Conservation (phyloP, 2,329 filamentous ascomycete species). For the Botrytis byssoidea region DNA sequence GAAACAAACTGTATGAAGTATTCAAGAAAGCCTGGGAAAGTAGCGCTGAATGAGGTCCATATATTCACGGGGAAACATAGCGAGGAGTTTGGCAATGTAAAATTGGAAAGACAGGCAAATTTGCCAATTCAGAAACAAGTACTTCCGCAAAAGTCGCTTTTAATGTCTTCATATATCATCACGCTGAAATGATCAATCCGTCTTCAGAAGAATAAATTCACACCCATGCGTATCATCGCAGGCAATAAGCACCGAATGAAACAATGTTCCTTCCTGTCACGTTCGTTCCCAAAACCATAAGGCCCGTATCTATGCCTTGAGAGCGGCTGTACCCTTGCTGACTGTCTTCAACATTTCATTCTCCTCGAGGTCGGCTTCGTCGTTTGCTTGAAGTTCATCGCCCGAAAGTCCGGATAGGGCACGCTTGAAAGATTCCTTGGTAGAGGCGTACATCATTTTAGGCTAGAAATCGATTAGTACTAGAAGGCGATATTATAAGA, state of each 20-base stretch:
- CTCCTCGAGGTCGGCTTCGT: slow-evolving; percentile 78
- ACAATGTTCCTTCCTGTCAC: slow-evolving; percentile 21
- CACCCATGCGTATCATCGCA: slow-evolving; percentile 22
- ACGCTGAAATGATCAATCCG: slow-evolving; percentile 21
- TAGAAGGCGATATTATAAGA: neutral
- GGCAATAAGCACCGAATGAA: slow-evolving; percentile 37
- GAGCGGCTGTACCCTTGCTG: slow-evolving; percentile 50
- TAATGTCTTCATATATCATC: slow-evolving; percentile 23
- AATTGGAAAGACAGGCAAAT: slow-evolving; percentile 16
- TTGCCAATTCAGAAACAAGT: slow-evolving; percentile 10
- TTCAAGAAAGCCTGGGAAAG: slow-evolving; percentile 63
- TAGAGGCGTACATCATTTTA: slow-evolving; percentile 89
- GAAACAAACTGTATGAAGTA: slow-evolving; percentile 60
- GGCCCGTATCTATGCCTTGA: slow-evolving; percentile 11
- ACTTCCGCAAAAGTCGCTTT: slow-evolving; percentile 21
- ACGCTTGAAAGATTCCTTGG: slow-evolving; percentile 83
- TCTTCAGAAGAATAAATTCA: slow-evolving; percentile 21
- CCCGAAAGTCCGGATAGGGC: slow-evolving; percentile 70
- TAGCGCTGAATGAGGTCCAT: slow-evolving; percentile 20
- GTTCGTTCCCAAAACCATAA: slow-evolving; percentile 17
- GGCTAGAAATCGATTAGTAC: slow-evolving; percentile 48
- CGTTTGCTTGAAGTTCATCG: slow-evolving; percentile 77
- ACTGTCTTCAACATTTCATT: slow-evolving; percentile 66
- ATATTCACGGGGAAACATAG: slow-evolving; percentile 22
- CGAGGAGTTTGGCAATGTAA: slow-evolving; percentile 27